Percentiles rank a stretch among this genome's conserved stretches.
These are phyloP conservation scores for Penicillium malachiteum DNA, from an alignment of 495 filamentous ascomycete genomes.

Conservation along the genomic window DNA sequence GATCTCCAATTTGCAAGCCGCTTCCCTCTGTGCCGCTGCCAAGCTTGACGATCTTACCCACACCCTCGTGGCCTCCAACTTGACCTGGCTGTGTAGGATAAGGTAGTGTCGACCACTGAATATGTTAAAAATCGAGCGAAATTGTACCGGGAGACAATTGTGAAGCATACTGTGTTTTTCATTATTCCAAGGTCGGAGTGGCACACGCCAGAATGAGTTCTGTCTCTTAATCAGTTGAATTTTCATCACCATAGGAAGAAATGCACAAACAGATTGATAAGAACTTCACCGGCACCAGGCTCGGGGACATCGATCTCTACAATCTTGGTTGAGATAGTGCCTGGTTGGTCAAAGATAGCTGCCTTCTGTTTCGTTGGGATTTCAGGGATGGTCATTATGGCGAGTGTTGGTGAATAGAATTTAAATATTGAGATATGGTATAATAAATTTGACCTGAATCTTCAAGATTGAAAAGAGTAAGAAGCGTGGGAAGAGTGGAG, in stretches of 20 bases:
- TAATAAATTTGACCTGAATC: too few species aligned
- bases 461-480: too few species aligned
- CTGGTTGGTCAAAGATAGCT: constrained; percentile 66
- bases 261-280: constrained; percentile 59
- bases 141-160: not conserved
- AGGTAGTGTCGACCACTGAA: constrained; percentile 56
- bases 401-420: not conserved
- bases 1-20: constrained; percentile 61
- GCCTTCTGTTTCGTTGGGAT: constrained; percentile 69
- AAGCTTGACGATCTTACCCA: constrained; percentile 61
- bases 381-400: constrained; percentile 27
- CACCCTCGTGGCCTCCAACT: constrained; percentile 64
- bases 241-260: not conserved
- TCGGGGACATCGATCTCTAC: constrained; percentile 65
- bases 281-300: constrained; percentile 61
- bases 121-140: constrained; percentile 9
- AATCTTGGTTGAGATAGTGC: constrained; percentile 65
- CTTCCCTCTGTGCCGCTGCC: constrained; percentile 50
- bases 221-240: constrained; percentile 19
- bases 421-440: not conserved
- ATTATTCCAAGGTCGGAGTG: constrained; percentile 67
- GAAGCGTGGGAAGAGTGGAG: too few species aligned
- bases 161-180: constrained; percentile 46
- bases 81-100: constrained; percentile 62
- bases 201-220: constrained; percentile 70